Conservation (phyloP, 805 yeast genomes). For the Lipomyces lipofer region DNA sequence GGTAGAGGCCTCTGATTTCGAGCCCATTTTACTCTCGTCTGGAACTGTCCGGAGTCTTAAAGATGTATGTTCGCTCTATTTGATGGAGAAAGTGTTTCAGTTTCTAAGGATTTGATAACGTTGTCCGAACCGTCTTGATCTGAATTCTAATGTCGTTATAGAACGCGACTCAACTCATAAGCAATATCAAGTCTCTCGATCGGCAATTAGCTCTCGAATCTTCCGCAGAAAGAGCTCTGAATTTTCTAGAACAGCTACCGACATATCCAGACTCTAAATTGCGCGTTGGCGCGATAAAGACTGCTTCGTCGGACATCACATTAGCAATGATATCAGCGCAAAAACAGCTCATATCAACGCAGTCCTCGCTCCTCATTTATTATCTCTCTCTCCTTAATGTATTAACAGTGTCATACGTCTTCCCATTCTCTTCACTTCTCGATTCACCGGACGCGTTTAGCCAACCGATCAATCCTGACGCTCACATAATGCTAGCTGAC, state of each 20-base stretch:
- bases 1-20: no score
- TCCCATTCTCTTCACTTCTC: conserved; percentile 11
- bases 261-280: no score
- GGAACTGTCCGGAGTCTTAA: no score
- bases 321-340: conserved; percentile 1
- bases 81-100: no score
- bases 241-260: neutral
- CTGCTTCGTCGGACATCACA: neutral
- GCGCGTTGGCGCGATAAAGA: no score
- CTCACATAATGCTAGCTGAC: no score
- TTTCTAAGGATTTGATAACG: no score
- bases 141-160: neutral
- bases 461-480: no score
- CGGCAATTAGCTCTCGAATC: neutral
- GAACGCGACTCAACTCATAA: neutral
- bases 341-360: conserved; percentile 6
- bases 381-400: conserved; percentile 6
- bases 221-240: neutral
- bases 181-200: neutral
- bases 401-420: conserved; percentile 15
- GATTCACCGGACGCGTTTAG: neutral
- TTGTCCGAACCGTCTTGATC: no score
- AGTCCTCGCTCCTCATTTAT: conserved; percentile 3
- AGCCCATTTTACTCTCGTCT: no score
- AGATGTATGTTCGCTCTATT: no score